A percentile compares a stretch with the other conserved stretches of the same genome.
These are phyloP conservation scores for Martensiomyces pterosporus DNA, from an alignment of 192 early-diverging fungal species.

Conservation along the genomic window DNA sequence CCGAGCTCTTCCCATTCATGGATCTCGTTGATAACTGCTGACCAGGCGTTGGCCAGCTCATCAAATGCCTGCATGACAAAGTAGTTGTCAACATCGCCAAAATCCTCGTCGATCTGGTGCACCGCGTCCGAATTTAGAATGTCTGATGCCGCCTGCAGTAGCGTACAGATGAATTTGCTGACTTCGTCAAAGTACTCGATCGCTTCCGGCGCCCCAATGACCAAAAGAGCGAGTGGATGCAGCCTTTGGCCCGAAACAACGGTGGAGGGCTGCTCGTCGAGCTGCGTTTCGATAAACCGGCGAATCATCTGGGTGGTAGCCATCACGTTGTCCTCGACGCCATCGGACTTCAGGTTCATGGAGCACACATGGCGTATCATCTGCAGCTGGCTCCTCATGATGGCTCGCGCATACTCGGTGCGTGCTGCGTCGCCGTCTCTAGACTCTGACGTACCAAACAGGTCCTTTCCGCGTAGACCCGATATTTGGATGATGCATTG, in stretches of 20 bases:
- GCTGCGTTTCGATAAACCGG: constrained; percentile 45
- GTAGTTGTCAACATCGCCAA: constrained; percentile 49
- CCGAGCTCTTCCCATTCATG: constrained; percentile 28
- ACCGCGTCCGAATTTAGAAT: constrained; percentile 29
- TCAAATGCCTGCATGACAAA: constrained; percentile 54
- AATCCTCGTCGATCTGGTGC: constrained; percentile 39
- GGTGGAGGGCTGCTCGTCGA: constrained; percentile 26
- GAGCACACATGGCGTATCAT: constrained; percentile 45
- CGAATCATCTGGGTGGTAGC: constrained; percentile 49
- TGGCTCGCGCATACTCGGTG: constrained; percentile 27
- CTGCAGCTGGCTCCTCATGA: constrained; percentile 41
- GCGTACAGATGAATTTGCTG: constrained; percentile 41
- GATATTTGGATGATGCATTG: constrained; percentile 47
- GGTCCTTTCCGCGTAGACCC: constrained; percentile 36
- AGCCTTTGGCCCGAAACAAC: constrained; percentile 17
- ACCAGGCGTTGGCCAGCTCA: constrained; percentile 48
- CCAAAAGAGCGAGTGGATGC: constrained; percentile 35
- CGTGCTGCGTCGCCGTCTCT: constrained; percentile 27
- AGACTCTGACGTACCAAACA: constrained; percentile 18
- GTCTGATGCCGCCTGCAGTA: constrained; percentile 29
- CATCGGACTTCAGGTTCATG: constrained; percentile 33
- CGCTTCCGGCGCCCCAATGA: constrained; percentile 31
- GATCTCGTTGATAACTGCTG: constrained; percentile 32
- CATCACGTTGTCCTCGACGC: constrained; percentile 38
- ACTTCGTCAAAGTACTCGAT: constrained; percentile 46